Conservation (phyloP, 345 rosid genomes). For the Pugionium cornutum region DNA sequence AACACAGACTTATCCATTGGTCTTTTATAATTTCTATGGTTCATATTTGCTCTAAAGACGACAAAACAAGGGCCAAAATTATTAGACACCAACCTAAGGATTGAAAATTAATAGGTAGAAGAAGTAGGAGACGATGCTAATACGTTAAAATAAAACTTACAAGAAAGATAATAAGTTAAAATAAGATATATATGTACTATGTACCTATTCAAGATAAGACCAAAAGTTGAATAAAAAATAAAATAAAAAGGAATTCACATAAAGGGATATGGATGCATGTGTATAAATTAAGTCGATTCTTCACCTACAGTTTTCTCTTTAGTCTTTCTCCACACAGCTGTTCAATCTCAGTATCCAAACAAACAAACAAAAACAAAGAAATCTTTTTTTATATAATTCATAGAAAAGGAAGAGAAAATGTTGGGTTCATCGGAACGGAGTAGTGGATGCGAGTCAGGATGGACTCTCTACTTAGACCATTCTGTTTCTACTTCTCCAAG, state of each 20-base stretch:
- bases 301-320: not conserved
- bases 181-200: slow-evolving; percentile 10
- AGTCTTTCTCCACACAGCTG: slow-evolving; percentile 1
- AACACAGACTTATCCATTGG: slow-evolving; percentile 31
- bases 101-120: slow-evolving; percentile 31
- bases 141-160: too few species aligned
- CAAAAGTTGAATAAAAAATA: slow-evolving; percentile 27
- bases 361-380: not conserved
- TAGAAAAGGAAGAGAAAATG: slow-evolving; percentile 41
- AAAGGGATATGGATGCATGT: slow-evolving; percentile 24
- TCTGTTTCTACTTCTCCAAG: slow-evolving; percentile 48
- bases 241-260: not conserved
- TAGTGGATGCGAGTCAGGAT: slow-evolving; percentile 96
- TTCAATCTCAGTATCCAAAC: slow-evolving; percentile 7
- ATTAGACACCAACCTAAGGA: slow-evolving; percentile 37
- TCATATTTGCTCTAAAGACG: slow-evolving; percentile 26
- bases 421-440: slow-evolving; percentile 60
- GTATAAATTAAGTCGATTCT: slow-evolving; percentile 17
- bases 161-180: slow-evolving; percentile 27
- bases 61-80: slow-evolving; percentile 31
- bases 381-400: not conserved
- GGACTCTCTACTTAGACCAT: slow-evolving; percentile 91
- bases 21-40: not conserved
- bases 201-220: slow-evolving; percentile 38
- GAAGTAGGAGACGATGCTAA: slow-evolving; percentile 29